Conservation (phyloP, 1,139 yeast genomes). For the Arxiozyma heterogenica region DNA sequence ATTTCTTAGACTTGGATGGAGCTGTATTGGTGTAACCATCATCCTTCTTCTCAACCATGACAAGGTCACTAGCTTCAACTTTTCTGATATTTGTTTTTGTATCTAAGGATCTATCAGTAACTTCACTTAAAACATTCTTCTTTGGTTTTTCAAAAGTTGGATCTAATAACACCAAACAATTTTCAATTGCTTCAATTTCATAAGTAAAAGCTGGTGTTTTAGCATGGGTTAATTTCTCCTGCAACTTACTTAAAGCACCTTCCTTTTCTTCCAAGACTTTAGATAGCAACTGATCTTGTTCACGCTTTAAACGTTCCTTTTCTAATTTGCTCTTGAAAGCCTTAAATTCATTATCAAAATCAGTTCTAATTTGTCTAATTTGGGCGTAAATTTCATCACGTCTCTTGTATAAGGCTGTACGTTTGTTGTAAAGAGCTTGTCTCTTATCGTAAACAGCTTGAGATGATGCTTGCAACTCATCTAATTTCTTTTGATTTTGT, state of each 20-base stretch:
- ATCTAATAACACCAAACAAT: slow-evolving; percentile 63
- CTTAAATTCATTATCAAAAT: slow-evolving; percentile 62
- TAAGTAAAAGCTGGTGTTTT: slow-evolving; percentile 78
- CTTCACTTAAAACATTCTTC: slow-evolving; percentile 26
- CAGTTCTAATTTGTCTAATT: slow-evolving; percentile 56
- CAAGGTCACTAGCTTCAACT: slow-evolving; percentile 55
- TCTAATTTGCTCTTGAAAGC: slow-evolving; percentile 62
- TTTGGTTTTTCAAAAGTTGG: slow-evolving; percentile 63
- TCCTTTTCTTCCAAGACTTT: slow-evolving; percentile 50
- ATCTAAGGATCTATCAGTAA: slow-evolving; percentile 28
- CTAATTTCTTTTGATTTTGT: slow-evolving; percentile 51
- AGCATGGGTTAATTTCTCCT: slow-evolving; percentile 54
- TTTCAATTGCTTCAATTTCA: slow-evolving; percentile 67
- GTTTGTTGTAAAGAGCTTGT: slow-evolving; percentile 51
- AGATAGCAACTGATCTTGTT: slow-evolving; percentile 53
- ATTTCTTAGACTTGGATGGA: slow-evolving; percentile 48
- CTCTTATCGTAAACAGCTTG: slow-evolving; percentile 61
- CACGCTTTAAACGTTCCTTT: slow-evolving; percentile 61
- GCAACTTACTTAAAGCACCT: slow-evolving; percentile 57
- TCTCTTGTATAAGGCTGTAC: slow-evolving; percentile 58
- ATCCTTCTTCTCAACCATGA: slow-evolving; percentile 57
- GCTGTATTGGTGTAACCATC: slow-evolving; percentile 36
- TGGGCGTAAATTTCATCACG: slow-evolving; percentile 60
- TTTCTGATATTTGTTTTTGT: slow-evolving; percentile 32
- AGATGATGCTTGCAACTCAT: slow-evolving; percentile 52